Base-by-base conservation (phyloP, 192 early-diverging fungal species). In the Backusella circina region DNA sequence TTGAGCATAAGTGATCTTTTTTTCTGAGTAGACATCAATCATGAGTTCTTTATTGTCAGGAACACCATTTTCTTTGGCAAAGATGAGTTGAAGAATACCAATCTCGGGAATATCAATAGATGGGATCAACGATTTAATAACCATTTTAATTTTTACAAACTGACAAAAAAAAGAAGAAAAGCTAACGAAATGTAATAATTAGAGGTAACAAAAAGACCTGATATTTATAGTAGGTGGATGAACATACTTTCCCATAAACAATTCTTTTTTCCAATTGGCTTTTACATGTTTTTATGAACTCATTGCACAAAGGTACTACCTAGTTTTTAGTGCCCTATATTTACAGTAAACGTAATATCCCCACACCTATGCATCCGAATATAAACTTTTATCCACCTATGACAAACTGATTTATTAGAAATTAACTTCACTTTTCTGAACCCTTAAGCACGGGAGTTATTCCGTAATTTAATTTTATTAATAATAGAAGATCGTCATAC, bases 1-100 rank as follows among this genome's bases (percentile, higher is more conserved):
- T 75, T 87, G 77, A 12, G 77, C 82, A 78, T 81, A 89, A 4
- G 91, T 85, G 50, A 89, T 31, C 5, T 50, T 71, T 30, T 73
- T 67, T 8, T 80, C 83, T 7, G 86, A 86, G 33, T 70, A 37
- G 21, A 86, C 82, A 75, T 91, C 87, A 74, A 92, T 35, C 90
- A 77, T 47, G 83, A 77, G 23, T 75, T 78, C 74, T 79, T 83
- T 57, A 44, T 70, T 12, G 23, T 47, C 64, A n/a, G 74, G 74
- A 41, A 35, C 36, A 33, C 67, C 28, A 32, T 30, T 44, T 37
- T 61, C 54, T 28, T 38, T 35, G n/a, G 37, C 21, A 41, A 71
- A 71, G 2, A 71, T 28, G 41, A 44, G 23, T 6, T 71, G 41
- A 4, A 71, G 5, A 8, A 71, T 23, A 30, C 39, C 39, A 44